Evolutionary conservation across 2,329 filamentous ascomycete species (phyloP), one percentile per base, ranked within the genome.

Genomic region (Didymella glomerata): DNA sequence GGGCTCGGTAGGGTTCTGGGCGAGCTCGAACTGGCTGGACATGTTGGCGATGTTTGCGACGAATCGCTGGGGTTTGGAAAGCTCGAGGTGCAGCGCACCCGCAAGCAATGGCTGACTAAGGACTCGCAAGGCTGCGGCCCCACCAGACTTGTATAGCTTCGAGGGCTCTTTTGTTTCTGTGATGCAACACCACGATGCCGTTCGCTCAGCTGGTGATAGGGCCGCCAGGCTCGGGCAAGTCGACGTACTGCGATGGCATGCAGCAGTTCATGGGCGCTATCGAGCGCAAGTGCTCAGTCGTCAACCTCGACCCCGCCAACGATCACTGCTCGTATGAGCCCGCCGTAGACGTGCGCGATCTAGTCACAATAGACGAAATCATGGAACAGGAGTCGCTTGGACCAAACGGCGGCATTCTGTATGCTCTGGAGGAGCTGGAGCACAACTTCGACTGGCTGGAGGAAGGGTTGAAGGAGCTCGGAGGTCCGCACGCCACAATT

Each of bases 221-320:
- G n/a, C 94, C 93, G 67, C 95, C 95, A 7, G 95, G 95, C 71
- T 88, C 93, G 28, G 95, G 95, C 61, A 99, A 99, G 81, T 97
- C 93, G 65, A 99, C 95, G 8, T 97, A 97, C 77, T 98, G 94
- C 83, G 92, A 98, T 87, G 95, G 95, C 75, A 97, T 99, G 91
- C 92, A 97, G 74, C 95, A 99, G 80, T 99, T 99, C 81, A 90
- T 98, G 84, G 90, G 90, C 66, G 94, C 95, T 64, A 97, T 99
- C 75, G 93, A 93, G 61, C 90, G 95, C 56, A 93, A 96, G 78
- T 97, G 92, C 82, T 96, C 92, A 16, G 88, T 98, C 36, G 92
- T 97, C 59, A 99, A 99, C 76, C 89, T 99, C 66, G 95, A 99
- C 79, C 95, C 95, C 25, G 95, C 95, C 54, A 99, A 99, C 82